Evolutionary conservation across 345 rosid species (phyloP), one percentile per base, ranked within the genome.

Genomic region (Schrenkiella parvula): DNA sequence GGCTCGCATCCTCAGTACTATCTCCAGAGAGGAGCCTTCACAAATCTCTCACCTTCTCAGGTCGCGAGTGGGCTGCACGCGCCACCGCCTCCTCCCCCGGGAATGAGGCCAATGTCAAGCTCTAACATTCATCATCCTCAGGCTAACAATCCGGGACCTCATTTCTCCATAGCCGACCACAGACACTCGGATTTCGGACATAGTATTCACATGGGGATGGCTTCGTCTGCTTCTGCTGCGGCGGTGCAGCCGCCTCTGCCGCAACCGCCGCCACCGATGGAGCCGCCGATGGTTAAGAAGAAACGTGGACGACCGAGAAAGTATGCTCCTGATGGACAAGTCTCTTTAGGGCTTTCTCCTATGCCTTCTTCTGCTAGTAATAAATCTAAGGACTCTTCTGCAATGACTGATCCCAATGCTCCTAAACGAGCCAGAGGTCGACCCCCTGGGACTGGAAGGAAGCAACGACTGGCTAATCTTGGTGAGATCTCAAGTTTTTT

Each of bases 361-460:
- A 59, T 87, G 86, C 73, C 73, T 64, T 38, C 64, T 52, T 60
- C 77, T 52, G 46, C 28, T 48, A 52, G 73, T 74, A 29, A 22
- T 15, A 84, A 74, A 75, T 73, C 87, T 39, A 86, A 80, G 81
- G 81, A 89, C 34, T 86, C 88, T 14, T 73, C 89, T 10, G 80
- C 78, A n/a, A 8, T 75, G 26, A 78, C 86, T 31, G 88, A 83
- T 81, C 76, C 96, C 0, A 75, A 81, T 68, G 80, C 80, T 35
- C 85, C 85, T 22, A 92, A 80, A 73, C 71, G 86, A 73, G 71
- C 70, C 14, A 80, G 91, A 83, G 99, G 99, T 21, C 85, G 98
- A 50, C 98, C 99, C n/a, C 99, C 92, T 68, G 99, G 99, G 13
- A 84, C 82, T 66, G 98, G 99, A 69, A 85, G 99, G 83, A 95